Evolutionary conservation across 129 eudicot genomes (phyloP).

Genomic region (Pseudognaphalium luteoalbum): DNA sequence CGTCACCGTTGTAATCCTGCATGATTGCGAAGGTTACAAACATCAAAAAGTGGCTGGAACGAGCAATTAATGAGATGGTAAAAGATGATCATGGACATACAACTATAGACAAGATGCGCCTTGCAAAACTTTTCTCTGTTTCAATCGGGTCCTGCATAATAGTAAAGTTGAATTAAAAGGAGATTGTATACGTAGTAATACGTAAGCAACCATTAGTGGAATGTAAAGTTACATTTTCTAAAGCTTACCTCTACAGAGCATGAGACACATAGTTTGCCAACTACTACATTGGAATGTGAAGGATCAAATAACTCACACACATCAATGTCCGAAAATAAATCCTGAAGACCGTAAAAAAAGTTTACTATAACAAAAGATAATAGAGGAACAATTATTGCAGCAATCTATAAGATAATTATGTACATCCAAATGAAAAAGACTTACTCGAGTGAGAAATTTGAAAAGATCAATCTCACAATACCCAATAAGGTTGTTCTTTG

Average conservation of each 20-base stretch:
- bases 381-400: neutral
- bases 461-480: constrained; percentile 82
- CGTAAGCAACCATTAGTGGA: neutral
- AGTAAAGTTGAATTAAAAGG: neutral
- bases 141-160: neutral
- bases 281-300: constrained; percentile 49
- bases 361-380: neutral
- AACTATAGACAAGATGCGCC: constrained; percentile 38
- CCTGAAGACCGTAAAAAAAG: constrained; percentile 40
- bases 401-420: neutral
- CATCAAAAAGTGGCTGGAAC: neutral
- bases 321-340: constrained; percentile 46
- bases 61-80: constrained; percentile 1
- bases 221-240: constrained; percentile 6
- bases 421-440: constrained; percentile 15
- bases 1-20: constrained; percentile 65
- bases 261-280: constrained; percentile 66
- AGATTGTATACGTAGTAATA: neutral
- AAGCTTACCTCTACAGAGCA: constrained; percentile 73
- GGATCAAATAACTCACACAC: constrained; percentile 71
- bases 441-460: constrained; percentile 67
- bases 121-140: neutral
- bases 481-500: constrained; percentile 37
- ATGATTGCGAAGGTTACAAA: constrained; percentile 19
- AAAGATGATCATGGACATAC: constrained; percentile 44